Conservation (phyloP, 352 stramenopile species). For the Pythium dissotocum region DNA sequence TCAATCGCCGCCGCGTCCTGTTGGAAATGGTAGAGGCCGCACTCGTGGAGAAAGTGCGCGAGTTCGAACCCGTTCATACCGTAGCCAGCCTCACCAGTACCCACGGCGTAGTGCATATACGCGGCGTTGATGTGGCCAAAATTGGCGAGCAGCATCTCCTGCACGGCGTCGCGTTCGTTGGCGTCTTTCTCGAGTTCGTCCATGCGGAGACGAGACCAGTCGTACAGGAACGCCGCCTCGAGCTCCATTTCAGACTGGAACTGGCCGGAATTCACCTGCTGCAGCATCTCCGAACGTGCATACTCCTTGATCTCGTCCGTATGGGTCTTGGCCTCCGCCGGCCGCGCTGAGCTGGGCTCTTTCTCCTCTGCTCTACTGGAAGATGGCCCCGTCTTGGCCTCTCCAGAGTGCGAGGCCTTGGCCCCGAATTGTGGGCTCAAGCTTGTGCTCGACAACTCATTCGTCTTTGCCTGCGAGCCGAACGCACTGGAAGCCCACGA, state of each 20-base stretch:
- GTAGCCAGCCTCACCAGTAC: conserved; percentile 62
- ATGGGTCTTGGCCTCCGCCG: conserved; percentile 32
- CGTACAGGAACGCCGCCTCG: conserved; percentile 80
- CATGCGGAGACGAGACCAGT: conserved; percentile 57
- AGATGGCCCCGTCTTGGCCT: conserved; percentile 13
- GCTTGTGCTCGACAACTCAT: not conserved
- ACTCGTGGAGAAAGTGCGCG: conserved; percentile 78
- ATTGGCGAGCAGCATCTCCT: conserved; percentile 57
- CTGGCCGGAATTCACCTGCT: conserved; percentile 75
- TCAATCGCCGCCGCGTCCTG: conserved; percentile 38
- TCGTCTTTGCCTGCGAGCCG: conserved; percentile 28
- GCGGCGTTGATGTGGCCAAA: conserved; percentile 56
- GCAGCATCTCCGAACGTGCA: conserved; percentile 61
- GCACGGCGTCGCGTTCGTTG: conserved; percentile 47
- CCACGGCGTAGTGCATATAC: conserved; percentile 78
- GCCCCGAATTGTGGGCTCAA: not conserved
- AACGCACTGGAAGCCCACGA: conserved; percentile 69
- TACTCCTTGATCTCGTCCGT: conserved; percentile 67
- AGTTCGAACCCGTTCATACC: conserved; percentile 72
- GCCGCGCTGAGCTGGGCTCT: conserved; percentile 1
- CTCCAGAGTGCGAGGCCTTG: conserved; percentile 4
- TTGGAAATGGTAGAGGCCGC: conserved; percentile 42
- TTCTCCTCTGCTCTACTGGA: conserved; percentile 16
- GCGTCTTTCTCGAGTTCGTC: conserved; percentile 58
- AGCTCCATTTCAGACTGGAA: conserved; percentile 82